These are phyloP conservation scores for Zygosaccharomyces bisporus DNA, from an alignment of 805 yeast genomes.

Conservation along the genomic window DNA sequence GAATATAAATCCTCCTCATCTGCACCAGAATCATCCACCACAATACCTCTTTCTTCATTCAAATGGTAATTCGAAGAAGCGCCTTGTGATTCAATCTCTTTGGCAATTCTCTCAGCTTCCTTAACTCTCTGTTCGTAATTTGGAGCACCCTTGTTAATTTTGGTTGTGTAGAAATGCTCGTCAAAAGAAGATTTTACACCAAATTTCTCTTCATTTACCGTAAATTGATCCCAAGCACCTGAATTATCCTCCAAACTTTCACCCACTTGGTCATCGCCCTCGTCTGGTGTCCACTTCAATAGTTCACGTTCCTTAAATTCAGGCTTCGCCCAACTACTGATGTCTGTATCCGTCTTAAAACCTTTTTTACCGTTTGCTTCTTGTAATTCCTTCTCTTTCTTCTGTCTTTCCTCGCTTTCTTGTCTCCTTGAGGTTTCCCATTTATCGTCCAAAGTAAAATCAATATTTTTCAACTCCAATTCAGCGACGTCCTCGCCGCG, in stretches of 20 bases:
- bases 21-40: slow-evolving; percentile 74
- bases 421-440: slow-evolving; percentile 16
- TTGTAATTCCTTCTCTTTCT: slow-evolving; percentile 7
- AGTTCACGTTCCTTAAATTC: slow-evolving; percentile 64
- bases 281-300: slow-evolving; percentile 82
- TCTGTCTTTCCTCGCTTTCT: slow-evolving; percentile 11
- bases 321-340: slow-evolving; percentile 47
- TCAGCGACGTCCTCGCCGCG: slow-evolving; percentile 40
- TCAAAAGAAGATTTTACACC: slow-evolving; percentile 81
- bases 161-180: slow-evolving; percentile 84
- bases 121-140: slow-evolving; percentile 61
- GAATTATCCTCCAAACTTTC: slow-evolving; percentile 39
- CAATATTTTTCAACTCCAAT: slow-evolving; percentile 37
- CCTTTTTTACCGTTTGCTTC: slow-evolving; percentile 13
- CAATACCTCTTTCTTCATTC: slow-evolving; percentile 86
- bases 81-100: slow-evolving; percentile 71
- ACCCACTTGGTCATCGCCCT: slow-evolving; percentile 22
- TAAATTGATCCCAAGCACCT: slow-evolving; percentile 84
- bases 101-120: slow-evolving; percentile 75
- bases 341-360: slow-evolving; percentile 85
- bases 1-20: slow-evolving; percentile 97
- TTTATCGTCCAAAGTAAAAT: slow-evolving; percentile 28
- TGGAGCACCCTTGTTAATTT: slow-evolving; percentile 64
- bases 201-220: slow-evolving; percentile 82
- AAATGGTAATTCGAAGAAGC: slow-evolving; percentile 68